Conservation (phyloP, 768 basidiomycete species). For the Podaxis sp. region DNA sequence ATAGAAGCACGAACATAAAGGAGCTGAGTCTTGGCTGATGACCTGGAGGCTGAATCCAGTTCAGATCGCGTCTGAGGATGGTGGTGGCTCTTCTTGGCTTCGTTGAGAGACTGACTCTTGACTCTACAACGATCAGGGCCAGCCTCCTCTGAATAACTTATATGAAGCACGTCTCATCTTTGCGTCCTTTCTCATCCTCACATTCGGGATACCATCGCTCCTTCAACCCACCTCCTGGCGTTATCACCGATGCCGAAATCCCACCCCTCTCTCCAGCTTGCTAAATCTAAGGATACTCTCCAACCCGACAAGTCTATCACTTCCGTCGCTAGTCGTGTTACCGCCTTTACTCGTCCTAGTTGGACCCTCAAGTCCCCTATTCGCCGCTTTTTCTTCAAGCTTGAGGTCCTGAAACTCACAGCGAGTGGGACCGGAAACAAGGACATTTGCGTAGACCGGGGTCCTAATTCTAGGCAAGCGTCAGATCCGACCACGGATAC, state of each 20-base stretch:
- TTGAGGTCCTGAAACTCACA: conserved; percentile 31
- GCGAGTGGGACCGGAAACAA: conserved; percentile 26
- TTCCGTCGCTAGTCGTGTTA: background rate
- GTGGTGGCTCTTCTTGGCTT: background rate
- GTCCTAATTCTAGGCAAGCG: background rate
- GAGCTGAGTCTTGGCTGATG: background rate
- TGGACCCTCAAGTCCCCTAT: conserved; percentile 28
- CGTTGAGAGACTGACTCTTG: background rate
- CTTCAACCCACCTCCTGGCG: background rate
- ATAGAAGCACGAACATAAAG: no score
- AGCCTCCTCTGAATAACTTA: background rate
- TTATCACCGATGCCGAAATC: conserved; percentile 5
- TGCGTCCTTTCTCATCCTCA: background rate
- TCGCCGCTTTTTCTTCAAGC: conserved; percentile 41
- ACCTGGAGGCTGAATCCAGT: background rate
- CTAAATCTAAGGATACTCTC: conserved; percentile 1
- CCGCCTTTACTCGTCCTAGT: background rate
- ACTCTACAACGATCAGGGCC: background rate
- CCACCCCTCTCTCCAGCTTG: background rate
- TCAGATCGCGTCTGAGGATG: background rate
- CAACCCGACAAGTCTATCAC: conserved; percentile 4
- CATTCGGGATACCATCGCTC: background rate
- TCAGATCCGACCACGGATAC: background rate
- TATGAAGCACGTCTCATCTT: background rate
- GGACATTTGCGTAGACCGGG: conserved; percentile 19